Percentiles rank a stretch among this genome's conserved stretches.
These are phyloP conservation scores for Camelina hispida DNA, from an alignment of 345 rosid species.

Conservation along the genomic window DNA sequence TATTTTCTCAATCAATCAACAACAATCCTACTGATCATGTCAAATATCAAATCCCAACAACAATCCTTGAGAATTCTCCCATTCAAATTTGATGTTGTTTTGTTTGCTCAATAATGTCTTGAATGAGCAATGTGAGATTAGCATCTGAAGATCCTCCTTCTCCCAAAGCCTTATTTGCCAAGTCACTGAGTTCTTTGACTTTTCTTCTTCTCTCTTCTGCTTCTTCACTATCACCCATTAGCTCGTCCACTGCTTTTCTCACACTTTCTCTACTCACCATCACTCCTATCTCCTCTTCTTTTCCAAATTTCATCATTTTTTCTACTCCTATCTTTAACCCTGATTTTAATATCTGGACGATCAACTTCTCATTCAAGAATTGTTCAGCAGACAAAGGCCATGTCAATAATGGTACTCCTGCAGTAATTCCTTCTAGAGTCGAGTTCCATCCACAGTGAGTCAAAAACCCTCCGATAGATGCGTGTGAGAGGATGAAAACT, in stretches of 20 bases:
- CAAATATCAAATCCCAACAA: constrained; percentile 4
- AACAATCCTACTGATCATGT: background rate
- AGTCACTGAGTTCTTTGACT: constrained; percentile 42
- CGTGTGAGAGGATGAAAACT: constrained; percentile 55
- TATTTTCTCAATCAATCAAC: background rate
- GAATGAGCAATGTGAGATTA: constrained; percentile 38
- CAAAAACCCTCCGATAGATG: constrained; percentile 54
- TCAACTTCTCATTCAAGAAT: constrained; percentile 41
- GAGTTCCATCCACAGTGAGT: constrained; percentile 78
- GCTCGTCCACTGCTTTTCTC: constrained; percentile 38
- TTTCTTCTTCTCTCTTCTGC: constrained; percentile 44
- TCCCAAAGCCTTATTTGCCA: constrained; percentile 47
- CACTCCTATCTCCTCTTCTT: constrained; percentile 43
- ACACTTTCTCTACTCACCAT: constrained; percentile 38
- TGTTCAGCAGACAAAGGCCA: constrained; percentile 45
- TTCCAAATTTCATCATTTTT: constrained; percentile 12
- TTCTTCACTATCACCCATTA: constrained; percentile 45
- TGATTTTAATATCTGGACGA: constrained; percentile 38
- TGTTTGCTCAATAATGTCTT: constrained; percentile 41
- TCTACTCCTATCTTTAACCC: constrained; percentile 48
- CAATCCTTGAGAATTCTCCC: background rate
- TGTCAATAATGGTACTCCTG: constrained; percentile 47
- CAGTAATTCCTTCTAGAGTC: constrained; percentile 51
- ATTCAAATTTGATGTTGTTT: constrained; percentile 7
- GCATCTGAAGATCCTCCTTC: constrained; percentile 48